Base-by-base conservation (phyloP, 163 green algal genomes). In the Chlamydomonas reinhardtii region DNA sequence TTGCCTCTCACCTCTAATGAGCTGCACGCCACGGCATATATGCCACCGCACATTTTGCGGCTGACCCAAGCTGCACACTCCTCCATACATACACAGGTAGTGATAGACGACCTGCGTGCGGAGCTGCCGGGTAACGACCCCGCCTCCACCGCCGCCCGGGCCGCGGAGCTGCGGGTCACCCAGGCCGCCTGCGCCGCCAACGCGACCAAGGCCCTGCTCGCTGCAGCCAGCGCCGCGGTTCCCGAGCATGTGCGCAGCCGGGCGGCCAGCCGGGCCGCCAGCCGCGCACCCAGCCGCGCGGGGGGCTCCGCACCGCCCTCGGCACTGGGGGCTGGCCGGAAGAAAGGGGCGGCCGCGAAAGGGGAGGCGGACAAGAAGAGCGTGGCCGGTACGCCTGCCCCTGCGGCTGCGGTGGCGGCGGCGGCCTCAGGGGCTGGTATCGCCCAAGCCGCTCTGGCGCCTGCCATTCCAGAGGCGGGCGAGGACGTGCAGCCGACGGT, bases 101-200 rank as follows among this genome's bases (percentile, higher is more conserved):
- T 77, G 0, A 73, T 87, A 54, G 82, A 87, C 61, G 82, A 87
- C 72, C 82, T 87, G 19, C 59, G 72, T 1, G 29, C 59, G 6
- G 72, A 81, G 24, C 72, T 76, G 29, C 39, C 56, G 2, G 82
- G 61, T 39, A 82, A 87, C 72, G 82, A 82, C 82, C 72, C 72
- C 24, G 62, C 61, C 11, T 27, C 37, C 72, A 87, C 82, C 27
- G 82, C 72, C 11, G 72, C 59, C 31, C 71, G 75, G 69, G 59
- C 59, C 37, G 82, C 4, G 11, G 82, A 87, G 72, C 31, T 87
- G n/a, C 17, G 39, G 22, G 29, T 6, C 34, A 39, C n/a, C 4
- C 71, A 76, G 71, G 8, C 31, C 17, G 72, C 43, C 35, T 12
- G 11, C 31, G 82, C 82, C 4, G 27, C 15, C 52, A 68, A 16